Conservation (phyloP, 2,329 filamentous ascomycete species). For the Talaromyces piceae region DNA sequence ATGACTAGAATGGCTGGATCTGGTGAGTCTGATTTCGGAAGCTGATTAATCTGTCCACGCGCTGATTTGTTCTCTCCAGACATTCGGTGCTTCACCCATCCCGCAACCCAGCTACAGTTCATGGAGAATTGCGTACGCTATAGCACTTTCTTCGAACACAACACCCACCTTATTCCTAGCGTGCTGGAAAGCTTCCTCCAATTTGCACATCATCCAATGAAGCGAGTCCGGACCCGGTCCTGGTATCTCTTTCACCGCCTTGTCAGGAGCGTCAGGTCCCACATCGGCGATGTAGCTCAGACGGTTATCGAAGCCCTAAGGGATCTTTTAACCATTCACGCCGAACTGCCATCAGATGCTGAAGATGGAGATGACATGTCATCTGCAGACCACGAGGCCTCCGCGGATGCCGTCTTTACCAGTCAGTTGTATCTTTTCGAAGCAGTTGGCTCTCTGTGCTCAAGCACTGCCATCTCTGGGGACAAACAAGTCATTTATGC, state of each 20-base stretch:
- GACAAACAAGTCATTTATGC: conserved; percentile 85
- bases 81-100: conserved; percentile 78
- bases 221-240: conserved; percentile 79
- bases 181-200: conserved; percentile 88
- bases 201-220: conserved; percentile 78
- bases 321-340: conserved; percentile 83
- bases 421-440: conserved; percentile 93
- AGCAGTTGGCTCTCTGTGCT: conserved; percentile 86
- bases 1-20: conserved; percentile 95
- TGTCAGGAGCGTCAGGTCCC: conserved; percentile 74
- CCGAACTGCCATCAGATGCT: conserved; percentile 71
- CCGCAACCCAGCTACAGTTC: conserved; percentile 87
- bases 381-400: conserved; percentile 84
- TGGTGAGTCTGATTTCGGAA: conserved; percentile 46
- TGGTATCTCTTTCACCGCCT: conserved; percentile 97
- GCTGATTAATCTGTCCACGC: conserved; percentile 17
- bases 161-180: conserved; percentile 71
- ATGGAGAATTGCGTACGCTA: conserved; percentile 99
- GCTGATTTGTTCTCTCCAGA: conserved; percentile 43
- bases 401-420: conserved; percentile 81
- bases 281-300: conserved; percentile 83
- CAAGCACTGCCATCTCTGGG: conserved; percentile 64
- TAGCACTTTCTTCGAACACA: conserved; percentile 81
- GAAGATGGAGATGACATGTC: conserved; percentile 85
- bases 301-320: conserved; percentile 84